Base-by-base conservation (phyloP, 192 early-diverging fungal genomes). In the Backusella luteola region DNA sequence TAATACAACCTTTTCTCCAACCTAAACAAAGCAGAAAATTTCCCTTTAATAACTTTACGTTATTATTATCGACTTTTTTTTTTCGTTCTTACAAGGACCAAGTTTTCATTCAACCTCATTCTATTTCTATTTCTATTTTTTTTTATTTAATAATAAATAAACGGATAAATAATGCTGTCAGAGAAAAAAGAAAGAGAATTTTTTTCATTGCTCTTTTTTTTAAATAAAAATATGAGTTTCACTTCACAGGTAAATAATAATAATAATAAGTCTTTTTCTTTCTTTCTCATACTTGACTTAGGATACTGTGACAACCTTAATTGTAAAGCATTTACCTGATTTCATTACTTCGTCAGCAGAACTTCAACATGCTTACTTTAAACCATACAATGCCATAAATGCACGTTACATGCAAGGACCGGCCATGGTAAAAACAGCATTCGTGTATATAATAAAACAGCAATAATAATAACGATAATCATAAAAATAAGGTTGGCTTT, bases 1-100 rank as follows among this genome's bases (percentile, higher is more conserved):
- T 2, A 98, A 90, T 14, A 92, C 76, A 71, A 85, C 86, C 70
- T 87, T 85, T 6, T 83, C 66, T 29, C 93, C 89, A 29, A 91
- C 81, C 90, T 92, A 86, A 4, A 11, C 15, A 44, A 3, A 44
- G 14, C 8, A 42, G 12, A 12, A 1, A 1, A 42, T 3, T 42
- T 12, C 4, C 8, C 8, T 53, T 21, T 23, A 2, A 21, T 53
- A 21, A 21, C 17, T 52, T 52, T 1, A 0, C 0, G 14, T 52
- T 19, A 6, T 52, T 52, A 17, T 52, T 21, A 19, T 49, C 2
- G 4, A 32, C n/a, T 49, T 19, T 53, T 21, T 21, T 29, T 63
- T 63, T 26, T 26, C 46, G 14, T 12, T 49, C 75, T 78, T 74
- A 81, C 80, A 73, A 81, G 63, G 41, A 81, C 39, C 29, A 81